Conservation (phyloP, 2,329 filamentous ascomycete genomes). For the Penicillium olsonii region DNA sequence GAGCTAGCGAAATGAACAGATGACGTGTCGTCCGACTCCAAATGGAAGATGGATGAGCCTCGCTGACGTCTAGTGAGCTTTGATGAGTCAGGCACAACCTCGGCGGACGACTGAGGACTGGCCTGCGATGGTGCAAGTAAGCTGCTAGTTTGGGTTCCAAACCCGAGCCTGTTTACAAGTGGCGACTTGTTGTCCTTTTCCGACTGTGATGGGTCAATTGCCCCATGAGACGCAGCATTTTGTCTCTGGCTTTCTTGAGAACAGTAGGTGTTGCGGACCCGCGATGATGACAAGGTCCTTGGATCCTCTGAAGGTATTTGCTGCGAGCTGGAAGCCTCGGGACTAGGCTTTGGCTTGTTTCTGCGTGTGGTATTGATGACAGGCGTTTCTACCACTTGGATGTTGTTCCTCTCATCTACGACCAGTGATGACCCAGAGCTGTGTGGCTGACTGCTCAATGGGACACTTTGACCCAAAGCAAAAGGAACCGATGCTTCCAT, state of each 20-base stretch:
- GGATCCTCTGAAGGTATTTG: conserved; percentile 23
- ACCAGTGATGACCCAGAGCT: conserved; percentile 26
- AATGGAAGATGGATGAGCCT: conserved; percentile 8
- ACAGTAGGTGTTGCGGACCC: conserved; percentile 36
- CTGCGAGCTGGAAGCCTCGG: not conserved
- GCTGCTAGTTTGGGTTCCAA: conserved; percentile 27
- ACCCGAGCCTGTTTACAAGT: conserved; percentile 21
- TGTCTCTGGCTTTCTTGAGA: conserved; percentile 23
- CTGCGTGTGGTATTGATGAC: conserved; percentile 11
- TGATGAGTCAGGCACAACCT: conserved; percentile 28
- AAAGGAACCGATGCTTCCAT: conserved; percentile 40
- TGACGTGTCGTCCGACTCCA: conserved; percentile 13
- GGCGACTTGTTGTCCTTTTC: not conserved
- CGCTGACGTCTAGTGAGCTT: conserved; percentile 17
- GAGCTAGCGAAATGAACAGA: conserved; percentile 24
- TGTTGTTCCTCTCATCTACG: conserved; percentile 14
- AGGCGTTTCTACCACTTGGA: conserved; percentile 40
- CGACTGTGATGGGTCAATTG: conserved; percentile 8
- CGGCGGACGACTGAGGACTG: conserved; percentile 18
- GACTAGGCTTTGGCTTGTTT: not conserved
- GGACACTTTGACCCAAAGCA: conserved; percentile 27
- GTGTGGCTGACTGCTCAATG: conserved; percentile 26
- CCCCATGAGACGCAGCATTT: conserved; percentile 19
- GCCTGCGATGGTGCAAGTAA: conserved; percentile 17
- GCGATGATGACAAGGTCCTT: conserved; percentile 37